phyloP scores from a whole-genome alignment of 2,329 filamentous ascomycete genomes.

The Grosmannia huntii region DNA sequence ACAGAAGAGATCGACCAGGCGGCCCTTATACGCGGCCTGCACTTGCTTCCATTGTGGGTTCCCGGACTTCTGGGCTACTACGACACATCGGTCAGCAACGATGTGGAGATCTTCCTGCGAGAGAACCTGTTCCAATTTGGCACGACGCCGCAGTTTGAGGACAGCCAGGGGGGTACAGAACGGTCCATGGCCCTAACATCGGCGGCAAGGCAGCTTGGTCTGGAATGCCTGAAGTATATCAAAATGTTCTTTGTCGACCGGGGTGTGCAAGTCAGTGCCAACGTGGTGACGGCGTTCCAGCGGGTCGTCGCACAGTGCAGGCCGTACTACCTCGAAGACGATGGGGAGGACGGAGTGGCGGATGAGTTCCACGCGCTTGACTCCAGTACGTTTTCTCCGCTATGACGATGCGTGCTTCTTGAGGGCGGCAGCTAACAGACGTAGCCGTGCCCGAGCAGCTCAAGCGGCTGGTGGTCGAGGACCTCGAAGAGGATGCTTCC shows the following conservation, averaged over 20 bases:
- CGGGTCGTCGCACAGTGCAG: constrained; percentile 29
- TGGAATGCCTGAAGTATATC: constrained; percentile 33
- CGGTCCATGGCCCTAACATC: constrained; percentile 20
- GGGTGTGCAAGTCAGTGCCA: constrained; percentile 26
- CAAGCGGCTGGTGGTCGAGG: constrained; percentile 40
- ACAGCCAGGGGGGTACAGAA: constrained; percentile 19
- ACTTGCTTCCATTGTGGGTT: constrained; percentile 32
- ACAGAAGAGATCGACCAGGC: neutral
- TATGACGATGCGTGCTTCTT: too few relatives aligned
- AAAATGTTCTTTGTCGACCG: constrained; percentile 32
- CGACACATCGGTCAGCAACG: constrained; percentile 27
- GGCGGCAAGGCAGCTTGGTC: constrained; percentile 27
- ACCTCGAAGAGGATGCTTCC: constrained; percentile 45
- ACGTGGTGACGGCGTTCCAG: constrained; percentile 28
- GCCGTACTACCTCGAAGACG: constrained; percentile 21
- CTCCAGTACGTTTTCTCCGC: constrained; percentile 21
- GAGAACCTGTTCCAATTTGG: constrained; percentile 28
- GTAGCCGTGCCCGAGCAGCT: constrained; percentile 35
- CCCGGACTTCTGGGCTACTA: constrained; percentile 36
- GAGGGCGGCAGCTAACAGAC: neutral
- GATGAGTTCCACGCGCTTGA: constrained; percentile 21
- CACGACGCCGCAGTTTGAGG: constrained; percentile 16
- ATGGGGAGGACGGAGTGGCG: constrained; percentile 15
- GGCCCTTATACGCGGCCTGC: constrained; percentile 11
- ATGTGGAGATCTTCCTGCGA: constrained; percentile 30